These are phyloP conservation scores for Protea cynaroides DNA, from an alignment of 164 flowering plant genomes.

Conservation along the genomic window DNA sequence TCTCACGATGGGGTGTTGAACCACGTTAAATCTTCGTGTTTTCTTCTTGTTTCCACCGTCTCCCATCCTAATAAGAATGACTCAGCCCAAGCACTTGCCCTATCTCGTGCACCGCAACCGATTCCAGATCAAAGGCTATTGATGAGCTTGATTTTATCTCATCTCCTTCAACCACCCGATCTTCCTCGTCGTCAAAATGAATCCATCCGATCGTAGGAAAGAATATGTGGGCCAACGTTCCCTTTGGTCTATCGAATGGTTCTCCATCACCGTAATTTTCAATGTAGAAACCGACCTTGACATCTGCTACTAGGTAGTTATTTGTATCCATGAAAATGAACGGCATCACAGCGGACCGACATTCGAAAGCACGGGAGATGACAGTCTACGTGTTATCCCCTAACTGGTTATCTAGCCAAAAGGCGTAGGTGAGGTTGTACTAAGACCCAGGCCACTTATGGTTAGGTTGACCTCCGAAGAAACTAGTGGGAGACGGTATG, in stretches of 20 bases:
- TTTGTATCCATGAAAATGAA: constrained; percentile 40
- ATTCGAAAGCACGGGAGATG: constrained; percentile 42
- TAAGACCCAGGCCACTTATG: constrained; percentile 49
- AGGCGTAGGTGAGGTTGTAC: constrained; percentile 46
- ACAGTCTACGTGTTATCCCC: constrained; percentile 26
- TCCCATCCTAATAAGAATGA: too few species aligned
- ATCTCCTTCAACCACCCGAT: constrained; percentile 47
- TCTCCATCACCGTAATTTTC: constrained; percentile 79
- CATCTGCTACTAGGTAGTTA: constrained; percentile 32
- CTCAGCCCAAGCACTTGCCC: constrained; percentile 80
- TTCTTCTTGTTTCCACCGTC: too few species aligned
- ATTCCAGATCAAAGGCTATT: constrained; percentile 60
- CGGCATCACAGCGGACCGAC: constrained; percentile 52
- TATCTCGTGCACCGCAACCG: constrained; percentile 95
- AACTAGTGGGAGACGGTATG: constrained; percentile 46
- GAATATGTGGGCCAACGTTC: constrained; percentile 77
- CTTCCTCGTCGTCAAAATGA: constrained; percentile 65
- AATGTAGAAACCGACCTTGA: constrained; percentile 48
- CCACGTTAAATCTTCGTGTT: too few species aligned
- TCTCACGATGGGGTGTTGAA: too few species aligned
- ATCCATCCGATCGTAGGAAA: constrained; percentile 62
- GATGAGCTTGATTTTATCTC: constrained; percentile 4
- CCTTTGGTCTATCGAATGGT: constrained; percentile 67
- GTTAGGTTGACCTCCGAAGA: constrained; percentile 45
- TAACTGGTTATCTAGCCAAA: constrained; percentile 32